These are phyloP conservation scores for Pseudozyma thailandica DNA, from an alignment of 1,284 basidiomycete genomes.

Conservation along the genomic window DNA sequence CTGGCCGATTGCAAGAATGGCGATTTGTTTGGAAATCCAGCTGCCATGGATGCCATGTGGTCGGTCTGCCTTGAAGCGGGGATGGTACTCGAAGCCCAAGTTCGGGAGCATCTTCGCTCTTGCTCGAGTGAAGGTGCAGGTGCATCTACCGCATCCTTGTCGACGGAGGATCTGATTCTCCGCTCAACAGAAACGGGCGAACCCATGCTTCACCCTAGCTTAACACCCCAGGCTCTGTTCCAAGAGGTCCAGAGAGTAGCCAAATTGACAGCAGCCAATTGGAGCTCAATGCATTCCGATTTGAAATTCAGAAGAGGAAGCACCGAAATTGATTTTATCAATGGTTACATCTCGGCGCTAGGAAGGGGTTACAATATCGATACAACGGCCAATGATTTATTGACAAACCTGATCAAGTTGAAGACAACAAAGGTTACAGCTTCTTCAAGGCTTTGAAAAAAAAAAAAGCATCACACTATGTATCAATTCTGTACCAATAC, in stretches of 20 bases:
- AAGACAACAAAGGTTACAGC: slow-evolving; percentile 63
- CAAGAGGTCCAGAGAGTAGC: slow-evolving; percentile 54
- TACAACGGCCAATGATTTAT: slow-evolving; percentile 75
- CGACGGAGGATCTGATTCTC: slow-evolving; percentile 25
- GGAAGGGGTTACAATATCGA: slow-evolving; percentile 75
- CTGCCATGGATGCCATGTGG: slow-evolving; percentile 58
- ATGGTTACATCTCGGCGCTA: slow-evolving; percentile 81
- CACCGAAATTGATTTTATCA: slow-evolving; percentile 76
- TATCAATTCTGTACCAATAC: neutral
- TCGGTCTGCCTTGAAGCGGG: slow-evolving; percentile 56
- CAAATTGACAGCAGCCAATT: slow-evolving; percentile 53
- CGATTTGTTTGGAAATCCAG: slow-evolving; percentile 69
- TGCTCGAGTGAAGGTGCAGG: neutral
- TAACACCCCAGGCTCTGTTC: slow-evolving; percentile 54
- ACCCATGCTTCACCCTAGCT: slow-evolving; percentile 52
- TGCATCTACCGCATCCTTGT: neutral
- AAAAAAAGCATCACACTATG: slow-evolving; percentile 8
- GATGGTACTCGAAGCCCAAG: slow-evolving; percentile 57
- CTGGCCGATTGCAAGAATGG: slow-evolving; percentile 85
- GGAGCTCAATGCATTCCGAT: slow-evolving; percentile 62
- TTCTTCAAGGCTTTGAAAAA: too few relatives aligned
- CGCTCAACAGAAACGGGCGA: slow-evolving; percentile 34
- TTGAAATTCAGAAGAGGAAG: slow-evolving; percentile 42
- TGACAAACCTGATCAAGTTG: slow-evolving; percentile 76
- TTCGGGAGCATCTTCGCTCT: slow-evolving; percentile 44